These are phyloP conservation scores for Amylocarpus encephaloides DNA, from an alignment of 2,329 filamentous ascomycete species.

Conservation along the genomic window DNA sequence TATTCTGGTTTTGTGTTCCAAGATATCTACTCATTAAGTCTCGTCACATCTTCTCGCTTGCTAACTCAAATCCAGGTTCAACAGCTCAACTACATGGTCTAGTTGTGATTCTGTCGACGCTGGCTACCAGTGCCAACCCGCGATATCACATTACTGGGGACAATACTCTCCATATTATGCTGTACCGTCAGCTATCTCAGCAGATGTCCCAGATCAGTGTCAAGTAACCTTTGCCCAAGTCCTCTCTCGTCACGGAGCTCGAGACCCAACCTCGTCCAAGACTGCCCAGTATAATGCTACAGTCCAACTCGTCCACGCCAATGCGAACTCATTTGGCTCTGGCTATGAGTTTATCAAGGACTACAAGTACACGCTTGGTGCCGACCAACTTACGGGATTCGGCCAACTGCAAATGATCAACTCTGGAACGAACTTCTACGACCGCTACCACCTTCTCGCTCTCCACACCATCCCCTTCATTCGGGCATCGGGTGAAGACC, in stretches of 20 bases:
- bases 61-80: slow-evolving; percentile 11
- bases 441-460: slow-evolving; percentile 61
- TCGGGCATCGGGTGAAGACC: slow-evolving; percentile 60
- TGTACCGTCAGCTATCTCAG: slow-evolving; percentile 60
- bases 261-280: slow-evolving; percentile 70
- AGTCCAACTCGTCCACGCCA: slow-evolving; percentile 58
- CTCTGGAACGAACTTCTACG: slow-evolving; percentile 70
- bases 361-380: slow-evolving; percentile 65
- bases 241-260: slow-evolving; percentile 77
- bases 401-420: slow-evolving; percentile 65
- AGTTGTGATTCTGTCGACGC: slow-evolving; percentile 27
- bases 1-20: not conserved
- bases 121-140: slow-evolving; percentile 29
- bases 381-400: slow-evolving; percentile 62
- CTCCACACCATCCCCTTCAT: slow-evolving; percentile 58
- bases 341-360: slow-evolving; percentile 64
- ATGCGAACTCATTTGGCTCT: slow-evolving; percentile 48
- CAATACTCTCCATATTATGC: slow-evolving; percentile 84
- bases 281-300: slow-evolving; percentile 55
- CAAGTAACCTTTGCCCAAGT: slow-evolving; percentile 72
- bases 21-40: not conserved
- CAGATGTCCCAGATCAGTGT: slow-evolving; percentile 58
- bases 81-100: slow-evolving; percentile 7
- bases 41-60: not conserved
- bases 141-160: slow-evolving; percentile 54